Percentiles rank a stretch among this genome's conserved stretches.
Evolutionary conservation across 805 yeast species (phyloP).

Genomic region (Yamadazyma paraphyllophila): DNA sequence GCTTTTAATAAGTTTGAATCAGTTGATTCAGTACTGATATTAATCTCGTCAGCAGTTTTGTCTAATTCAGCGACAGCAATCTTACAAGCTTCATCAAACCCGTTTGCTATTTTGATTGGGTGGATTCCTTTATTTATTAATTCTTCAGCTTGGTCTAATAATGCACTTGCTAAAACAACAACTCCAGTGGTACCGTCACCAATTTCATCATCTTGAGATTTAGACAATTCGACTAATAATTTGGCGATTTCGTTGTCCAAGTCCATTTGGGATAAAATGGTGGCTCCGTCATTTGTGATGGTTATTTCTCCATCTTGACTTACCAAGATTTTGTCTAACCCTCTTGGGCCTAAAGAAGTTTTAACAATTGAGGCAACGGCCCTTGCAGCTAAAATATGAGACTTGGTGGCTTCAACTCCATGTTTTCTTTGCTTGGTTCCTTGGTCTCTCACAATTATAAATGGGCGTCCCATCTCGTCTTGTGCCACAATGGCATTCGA

Average conservation of each 20-base stretch:
- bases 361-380: conserved; percentile 90
- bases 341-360: conserved; percentile 96
- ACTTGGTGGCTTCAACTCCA: conserved; percentile 52
- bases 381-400: conserved; percentile 92
- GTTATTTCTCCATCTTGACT: conserved; percentile 98
- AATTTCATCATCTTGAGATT: conserved; percentile 95
- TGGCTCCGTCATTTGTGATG: conserved; percentile 98
- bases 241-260: conserved; percentile 95
- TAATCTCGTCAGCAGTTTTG: conserved; percentile 64
- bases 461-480: conserved; percentile 99
- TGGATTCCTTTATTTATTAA: conserved; percentile 96
- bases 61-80: conserved; percentile 81
- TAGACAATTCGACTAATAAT: conserved; percentile 86
- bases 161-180: conserved; percentile 91
- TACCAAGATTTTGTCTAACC: conserved; percentile 93
- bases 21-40: conserved; percentile 45
- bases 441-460: conserved; percentile 90
- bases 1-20: conserved; percentile 75
- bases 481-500: conserved; percentile 98
- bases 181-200: conserved; percentile 99
- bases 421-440: conserved; percentile 68
- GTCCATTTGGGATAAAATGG: conserved; percentile 94
- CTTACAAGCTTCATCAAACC: conserved; percentile 95
- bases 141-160: conserved; percentile 91
- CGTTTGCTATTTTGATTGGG: conserved; percentile 95